Conservation (phyloP, 2,329 filamentous ascomycete genomes). For the Onygenales sp. region DNA sequence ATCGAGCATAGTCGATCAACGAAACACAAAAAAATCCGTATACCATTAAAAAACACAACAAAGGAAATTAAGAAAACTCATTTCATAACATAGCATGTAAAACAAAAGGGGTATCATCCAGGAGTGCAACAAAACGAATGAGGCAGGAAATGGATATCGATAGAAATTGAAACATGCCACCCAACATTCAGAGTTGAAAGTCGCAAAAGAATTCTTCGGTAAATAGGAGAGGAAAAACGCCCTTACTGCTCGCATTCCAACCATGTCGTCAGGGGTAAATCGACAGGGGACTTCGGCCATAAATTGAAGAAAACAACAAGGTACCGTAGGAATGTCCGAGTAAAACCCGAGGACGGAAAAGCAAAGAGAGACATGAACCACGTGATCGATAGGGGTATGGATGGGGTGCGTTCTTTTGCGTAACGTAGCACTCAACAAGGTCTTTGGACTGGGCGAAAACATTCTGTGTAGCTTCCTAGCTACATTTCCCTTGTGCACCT, state of each 20-base stretch:
- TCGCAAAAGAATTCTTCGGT: too few species aligned
- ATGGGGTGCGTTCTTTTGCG: not conserved
- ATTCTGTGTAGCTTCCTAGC: not conserved
- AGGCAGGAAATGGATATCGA: not conserved
- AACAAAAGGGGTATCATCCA: conserved; percentile 1
- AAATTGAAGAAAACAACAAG: not conserved
- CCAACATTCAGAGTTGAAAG: not conserved
- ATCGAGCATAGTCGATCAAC: not conserved
- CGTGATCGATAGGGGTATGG: not conserved
- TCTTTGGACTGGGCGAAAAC: not conserved
- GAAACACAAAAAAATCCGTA: not conserved
- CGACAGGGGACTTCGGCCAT: too few species aligned
- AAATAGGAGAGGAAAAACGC: too few species aligned
- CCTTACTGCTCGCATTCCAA: too few species aligned
- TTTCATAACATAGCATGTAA: not conserved
- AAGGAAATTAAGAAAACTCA: not conserved
- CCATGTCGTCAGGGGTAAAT: too few species aligned
- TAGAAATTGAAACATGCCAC: not conserved
- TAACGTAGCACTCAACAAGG: not conserved
- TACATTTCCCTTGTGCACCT: not conserved
- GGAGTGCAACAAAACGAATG: not conserved
- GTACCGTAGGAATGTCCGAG: too few species aligned
- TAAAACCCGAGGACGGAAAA: not conserved
- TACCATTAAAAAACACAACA: not conserved
- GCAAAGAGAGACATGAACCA: not conserved